These are phyloP conservation scores for Withania somnifera DNA, from an alignment of 305 asterid genomes.

Conservation along the genomic window DNA sequence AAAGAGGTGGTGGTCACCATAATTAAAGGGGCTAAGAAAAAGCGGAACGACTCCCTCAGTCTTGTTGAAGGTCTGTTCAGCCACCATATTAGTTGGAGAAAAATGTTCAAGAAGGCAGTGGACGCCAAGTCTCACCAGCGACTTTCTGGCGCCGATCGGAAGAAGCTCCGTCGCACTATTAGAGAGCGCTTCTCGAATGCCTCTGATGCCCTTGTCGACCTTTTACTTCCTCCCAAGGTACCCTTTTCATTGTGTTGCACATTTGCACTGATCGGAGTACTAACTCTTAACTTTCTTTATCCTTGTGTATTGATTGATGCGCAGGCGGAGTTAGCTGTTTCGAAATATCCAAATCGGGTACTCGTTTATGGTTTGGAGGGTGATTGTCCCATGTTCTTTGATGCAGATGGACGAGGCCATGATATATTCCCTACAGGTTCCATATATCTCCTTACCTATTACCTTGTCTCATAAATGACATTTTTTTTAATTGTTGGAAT, in stretches of 20 bases:
- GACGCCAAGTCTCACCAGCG: conserved; percentile 91
- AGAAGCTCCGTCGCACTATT: conserved; percentile 70
- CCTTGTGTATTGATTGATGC: conserved; percentile 3
- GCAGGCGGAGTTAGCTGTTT: conserved; percentile 68
- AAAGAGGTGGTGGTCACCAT: too few relatives aligned
- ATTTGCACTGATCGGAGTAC: background rate
- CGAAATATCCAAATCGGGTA: conserved; percentile 79
- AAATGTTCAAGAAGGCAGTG: conserved; percentile 84
- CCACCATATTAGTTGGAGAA: background rate
- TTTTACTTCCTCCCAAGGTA: conserved; percentile 85
- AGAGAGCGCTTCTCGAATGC: conserved; percentile 56
- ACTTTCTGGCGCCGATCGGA: conserved; percentile 93
- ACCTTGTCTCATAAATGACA: background rate
- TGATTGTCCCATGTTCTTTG: conserved; percentile 75
- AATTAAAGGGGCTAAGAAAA: too few relatives aligned
- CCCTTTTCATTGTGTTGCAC: background rate
- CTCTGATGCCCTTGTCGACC: conserved; percentile 62
- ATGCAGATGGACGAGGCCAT: conserved; percentile 75
- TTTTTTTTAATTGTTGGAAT: background rate
- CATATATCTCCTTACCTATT: too few relatives aligned
- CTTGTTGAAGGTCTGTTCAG: too few relatives aligned
- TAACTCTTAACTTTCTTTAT: too few relatives aligned
- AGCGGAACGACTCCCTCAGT: too few relatives aligned
- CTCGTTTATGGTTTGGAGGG: conserved; percentile 88
- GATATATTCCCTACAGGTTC: conserved; percentile 84